Conservation (phyloP, 2,329 filamentous ascomycete genomes). For the Penicillium sclerotiorum region DNA sequence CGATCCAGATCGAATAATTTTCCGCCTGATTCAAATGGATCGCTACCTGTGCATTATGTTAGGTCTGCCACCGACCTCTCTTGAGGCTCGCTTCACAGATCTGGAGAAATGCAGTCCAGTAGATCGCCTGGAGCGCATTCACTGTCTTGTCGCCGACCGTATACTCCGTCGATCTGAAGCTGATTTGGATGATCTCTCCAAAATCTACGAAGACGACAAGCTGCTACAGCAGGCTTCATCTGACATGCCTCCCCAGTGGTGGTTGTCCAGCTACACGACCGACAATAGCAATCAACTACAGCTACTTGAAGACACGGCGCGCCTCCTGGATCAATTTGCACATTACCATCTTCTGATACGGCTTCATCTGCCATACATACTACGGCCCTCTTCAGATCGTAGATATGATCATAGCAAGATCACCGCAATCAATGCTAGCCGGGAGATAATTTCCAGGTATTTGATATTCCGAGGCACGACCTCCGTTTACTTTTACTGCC, state of each 20-base stretch:
- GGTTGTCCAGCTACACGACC: slow-evolving; percentile 41
- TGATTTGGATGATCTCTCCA: slow-evolving; percentile 37
- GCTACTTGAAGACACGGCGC: slow-evolving; percentile 34
- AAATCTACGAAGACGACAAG: slow-evolving; percentile 51
- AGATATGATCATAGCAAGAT: slow-evolving; percentile 54
- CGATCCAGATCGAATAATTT: slow-evolving; percentile 37
- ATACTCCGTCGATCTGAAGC: slow-evolving; percentile 55
- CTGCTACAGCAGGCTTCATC: slow-evolving; percentile 47
- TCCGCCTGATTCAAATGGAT: slow-evolving; percentile 43
- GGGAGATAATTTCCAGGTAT: slow-evolving; percentile 55
- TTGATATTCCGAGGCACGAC: slow-evolving; percentile 49
- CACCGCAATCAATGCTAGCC: slow-evolving; percentile 54
- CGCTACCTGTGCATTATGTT: slow-evolving; percentile 47
- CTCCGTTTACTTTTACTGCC: slow-evolving; percentile 45
- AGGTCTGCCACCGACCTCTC: slow-evolving; percentile 39
- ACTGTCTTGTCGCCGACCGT: slow-evolving; percentile 47
- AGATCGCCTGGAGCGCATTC: slow-evolving; percentile 52
- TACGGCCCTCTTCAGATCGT: slow-evolving; percentile 37
- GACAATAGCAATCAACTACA: slow-evolving; percentile 17
- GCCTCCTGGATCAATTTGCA: slow-evolving; percentile 53
- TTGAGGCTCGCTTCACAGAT: slow-evolving; percentile 38
- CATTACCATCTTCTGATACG: slow-evolving; percentile 56
- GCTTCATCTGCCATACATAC: slow-evolving; percentile 55
- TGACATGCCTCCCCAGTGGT: slow-evolving; percentile 53
- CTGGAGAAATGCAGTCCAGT: slow-evolving; percentile 37